phyloP scores from a whole-genome alignment of 495 filamentous ascomycete genomes.

The Aspergillus campestris region DNA sequence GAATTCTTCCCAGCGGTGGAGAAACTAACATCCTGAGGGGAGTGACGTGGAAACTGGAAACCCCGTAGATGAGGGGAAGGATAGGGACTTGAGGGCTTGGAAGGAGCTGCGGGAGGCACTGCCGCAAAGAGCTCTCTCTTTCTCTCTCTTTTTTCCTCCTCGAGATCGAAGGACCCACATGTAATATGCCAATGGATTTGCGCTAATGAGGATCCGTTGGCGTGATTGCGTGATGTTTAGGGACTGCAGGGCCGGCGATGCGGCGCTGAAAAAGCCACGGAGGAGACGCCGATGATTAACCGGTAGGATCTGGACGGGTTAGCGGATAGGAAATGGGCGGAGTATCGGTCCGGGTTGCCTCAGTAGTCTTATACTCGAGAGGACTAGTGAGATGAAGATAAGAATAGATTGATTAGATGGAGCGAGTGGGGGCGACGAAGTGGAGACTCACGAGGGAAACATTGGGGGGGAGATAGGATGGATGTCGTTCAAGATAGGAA shows the following conservation, averaged over 20 bases:
- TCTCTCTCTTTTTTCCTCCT: too few relatives aligned
- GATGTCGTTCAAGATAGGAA: neutral
- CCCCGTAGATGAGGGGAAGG: too few relatives aligned
- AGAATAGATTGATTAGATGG: neutral
- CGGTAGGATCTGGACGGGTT: conserved; percentile 3
- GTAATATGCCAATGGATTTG: neutral
- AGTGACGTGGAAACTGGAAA: too few relatives aligned
- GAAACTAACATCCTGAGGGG: neutral
- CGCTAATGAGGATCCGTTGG: too few relatives aligned
- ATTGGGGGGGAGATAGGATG: neutral
- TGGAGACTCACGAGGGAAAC: conserved; percentile 2
- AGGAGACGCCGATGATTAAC: conserved; percentile 10
- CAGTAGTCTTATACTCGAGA: neutral
- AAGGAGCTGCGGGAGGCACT: too few relatives aligned
- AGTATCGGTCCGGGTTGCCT: conserved; percentile 17
- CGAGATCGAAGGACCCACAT: neutral
- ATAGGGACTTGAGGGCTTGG: too few relatives aligned
- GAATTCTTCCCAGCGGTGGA: neutral
- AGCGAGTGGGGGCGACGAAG: neutral
- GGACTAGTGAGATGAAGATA: too few relatives aligned
- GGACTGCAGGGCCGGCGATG: too few relatives aligned
- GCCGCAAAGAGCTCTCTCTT: too few relatives aligned
- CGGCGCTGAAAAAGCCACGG: conserved; percentile 5
- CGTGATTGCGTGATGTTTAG: too few relatives aligned
- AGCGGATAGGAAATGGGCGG: conserved; percentile 1